Conservation (phyloP, 805 yeast species). For the Kuraishia hungarica region DNA sequence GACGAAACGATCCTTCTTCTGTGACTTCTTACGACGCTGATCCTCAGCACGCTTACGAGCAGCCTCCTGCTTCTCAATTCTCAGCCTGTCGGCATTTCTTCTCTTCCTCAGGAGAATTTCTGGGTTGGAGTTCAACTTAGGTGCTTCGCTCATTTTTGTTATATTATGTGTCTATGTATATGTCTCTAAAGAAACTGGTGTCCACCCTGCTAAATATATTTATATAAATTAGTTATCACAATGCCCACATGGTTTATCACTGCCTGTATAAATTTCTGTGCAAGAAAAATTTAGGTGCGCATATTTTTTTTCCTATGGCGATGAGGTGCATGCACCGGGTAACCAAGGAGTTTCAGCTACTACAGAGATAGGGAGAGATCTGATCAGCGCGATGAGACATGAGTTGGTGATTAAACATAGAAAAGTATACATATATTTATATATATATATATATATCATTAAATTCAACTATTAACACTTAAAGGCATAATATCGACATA, state of each 20-base stretch:
- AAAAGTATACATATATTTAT: too few relatives aligned
- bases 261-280: not conserved
- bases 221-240: not conserved
- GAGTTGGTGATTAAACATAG: too few relatives aligned
- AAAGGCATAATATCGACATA: not conserved
- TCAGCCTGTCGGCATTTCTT: constrained; percentile 66
- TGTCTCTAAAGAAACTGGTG: not conserved
- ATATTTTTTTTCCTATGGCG: not conserved
- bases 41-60: constrained; percentile 42
- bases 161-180: not conserved
- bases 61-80: constrained; percentile 65
- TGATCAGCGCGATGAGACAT: too few relatives aligned
- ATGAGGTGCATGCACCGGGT: not conserved
- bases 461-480: not conserved
- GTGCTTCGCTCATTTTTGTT: constrained; percentile 15
- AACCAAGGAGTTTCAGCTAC: not conserved
- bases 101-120: constrained; percentile 73
- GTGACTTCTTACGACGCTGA: constrained; percentile 32
- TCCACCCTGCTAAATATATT: not conserved
- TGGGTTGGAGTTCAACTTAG: constrained; percentile 57
- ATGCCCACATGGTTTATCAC: not conserved
- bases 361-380: too few relatives aligned
- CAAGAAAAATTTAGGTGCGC: not conserved
- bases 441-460: not conserved
- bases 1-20: constrained; percentile 44